Evolutionary conservation across 2,329 filamentous ascomycete species (phyloP), one percentile per base, ranked within the genome.

Genomic region (Penicillium hesseltinei): DNA sequence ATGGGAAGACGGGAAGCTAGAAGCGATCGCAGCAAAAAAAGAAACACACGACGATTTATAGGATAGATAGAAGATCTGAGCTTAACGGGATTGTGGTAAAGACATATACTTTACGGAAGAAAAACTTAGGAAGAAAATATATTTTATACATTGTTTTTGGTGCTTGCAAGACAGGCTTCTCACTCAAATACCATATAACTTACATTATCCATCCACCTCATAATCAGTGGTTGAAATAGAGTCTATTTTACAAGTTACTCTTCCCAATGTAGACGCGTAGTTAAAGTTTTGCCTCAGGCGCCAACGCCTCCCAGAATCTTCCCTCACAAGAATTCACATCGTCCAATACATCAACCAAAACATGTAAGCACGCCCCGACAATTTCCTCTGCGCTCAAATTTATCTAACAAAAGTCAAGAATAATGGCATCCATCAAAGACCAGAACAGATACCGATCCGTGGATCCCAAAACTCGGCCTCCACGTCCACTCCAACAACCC

Each of bases 401-500:
- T 11, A 23, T 35, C 52, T 43, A 25, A 50, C 45, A 29, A 29
- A 35, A 7, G 15, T 2, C 46, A 23, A 46, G 33, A 42, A 50
- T 40, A 53, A 51, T 51, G 53, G 19, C 35, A 46, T 15, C 57
- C n/a, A 19, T 35, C 29, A 46, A 53, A 35, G 27, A 46, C 3
- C 54, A 56, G 23, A 56, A 42, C 5, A 58, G 57, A 59, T 66
- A 59, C 44, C 57, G 65, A 21, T 61, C 66, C 13, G 38, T 63
- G 51, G 51, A 60, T 42, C 57, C 49, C 35, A 33, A 46, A 9
- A 42, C 61, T 54, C 19, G 60, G 56, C 51, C 53, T 49, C 59
- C 54, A 40, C 63, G 42, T 29, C 63, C 46, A 13, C 43, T 53
- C 10, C 61, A 38, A 17, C 60, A 58, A 39, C 54, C 49, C 21